Percentiles rank a stretch among this genome's conserved stretches.
These are phyloP conservation scores for Erigeron canadensis DNA, from an alignment of 129 eudicot species.

Conservation along the genomic window DNA sequence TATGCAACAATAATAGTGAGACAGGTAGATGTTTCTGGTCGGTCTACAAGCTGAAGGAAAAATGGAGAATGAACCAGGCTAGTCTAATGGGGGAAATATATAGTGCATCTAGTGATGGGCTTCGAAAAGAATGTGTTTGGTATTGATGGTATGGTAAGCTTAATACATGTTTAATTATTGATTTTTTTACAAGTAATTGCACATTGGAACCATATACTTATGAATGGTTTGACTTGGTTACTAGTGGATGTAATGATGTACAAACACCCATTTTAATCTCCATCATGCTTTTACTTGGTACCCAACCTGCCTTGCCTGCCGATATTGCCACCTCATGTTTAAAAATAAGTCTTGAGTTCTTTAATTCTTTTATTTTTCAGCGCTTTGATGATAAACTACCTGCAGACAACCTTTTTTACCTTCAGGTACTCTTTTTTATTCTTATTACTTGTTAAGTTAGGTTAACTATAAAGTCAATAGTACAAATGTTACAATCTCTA, in stretches of 20 bases:
- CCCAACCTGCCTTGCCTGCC: not conserved
- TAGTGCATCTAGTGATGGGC: slow-evolving; percentile 83
- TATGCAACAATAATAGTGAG: slow-evolving; percentile 70
- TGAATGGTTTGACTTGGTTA: not conserved
- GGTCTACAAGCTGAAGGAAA: slow-evolving; percentile 86
- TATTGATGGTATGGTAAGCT: slow-evolving; percentile 77
- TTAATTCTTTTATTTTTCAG: slow-evolving; percentile 39
- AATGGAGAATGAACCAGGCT: slow-evolving; percentile 73
- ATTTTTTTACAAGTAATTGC: slow-evolving; percentile 11
- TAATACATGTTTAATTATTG: slow-evolving; percentile 13
- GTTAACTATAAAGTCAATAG: not conserved
- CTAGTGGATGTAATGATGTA: too few relatives aligned
- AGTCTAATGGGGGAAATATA: slow-evolving; percentile 65
- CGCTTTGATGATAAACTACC: slow-evolving; percentile 93
- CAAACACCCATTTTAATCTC: not conserved
- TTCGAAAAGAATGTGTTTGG: slow-evolving; percentile 82
- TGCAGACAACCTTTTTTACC: slow-evolving; percentile 77
- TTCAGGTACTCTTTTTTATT: slow-evolving; percentile 64
- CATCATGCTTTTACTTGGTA: not conserved
- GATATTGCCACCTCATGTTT: not conserved
- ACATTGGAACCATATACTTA: not conserved
- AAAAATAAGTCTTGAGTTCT: not conserved
- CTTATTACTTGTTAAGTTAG: slow-evolving; percentile 7
- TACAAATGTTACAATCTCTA: not conserved
- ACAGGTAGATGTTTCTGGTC: slow-evolving; percentile 46